Percentiles rank a stretch among this genome's conserved stretches.
These are phyloP conservation scores for Coemansia interrupta DNA, from an alignment of 192 early-diverging fungal species.

Conservation along the genomic window DNA sequence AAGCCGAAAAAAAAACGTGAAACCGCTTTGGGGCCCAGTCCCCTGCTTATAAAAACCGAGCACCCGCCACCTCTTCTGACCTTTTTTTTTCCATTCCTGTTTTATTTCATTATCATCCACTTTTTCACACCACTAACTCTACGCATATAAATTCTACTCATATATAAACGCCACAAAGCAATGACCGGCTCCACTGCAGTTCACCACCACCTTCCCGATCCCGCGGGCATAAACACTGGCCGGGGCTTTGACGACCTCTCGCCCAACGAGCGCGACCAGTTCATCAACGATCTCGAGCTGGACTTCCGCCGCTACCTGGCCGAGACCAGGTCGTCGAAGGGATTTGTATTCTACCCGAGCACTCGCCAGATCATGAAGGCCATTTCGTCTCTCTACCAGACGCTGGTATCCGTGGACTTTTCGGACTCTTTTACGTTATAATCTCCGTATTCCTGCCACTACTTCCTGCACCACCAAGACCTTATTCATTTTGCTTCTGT, in stretches of 20 bases:
- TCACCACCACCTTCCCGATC: slow-evolving; percentile 1
- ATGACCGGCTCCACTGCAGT: slow-evolving; percentile 7
- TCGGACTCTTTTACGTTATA: slow-evolving; percentile 10
- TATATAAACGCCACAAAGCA: too few species aligned
- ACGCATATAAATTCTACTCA: too few species aligned
- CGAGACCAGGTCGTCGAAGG: background rate
- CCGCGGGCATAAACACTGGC: slow-evolving; percentile 1
- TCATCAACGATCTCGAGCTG: slow-evolving; percentile 4
- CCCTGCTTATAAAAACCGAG: slow-evolving; percentile 1
- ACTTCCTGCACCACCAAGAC: background rate
- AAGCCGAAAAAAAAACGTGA: background rate
- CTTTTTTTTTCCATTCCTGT: background rate
- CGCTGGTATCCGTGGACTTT: slow-evolving; percentile 6
- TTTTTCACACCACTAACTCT: too few species aligned
- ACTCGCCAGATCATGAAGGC: slow-evolving; percentile 17
- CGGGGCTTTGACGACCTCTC: slow-evolving; percentile 10
- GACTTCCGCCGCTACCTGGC: slow-evolving; percentile 7
- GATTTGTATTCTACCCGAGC: slow-evolving; percentile 16
- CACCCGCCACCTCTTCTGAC: background rate
- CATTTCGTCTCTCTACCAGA: slow-evolving; percentile 11
- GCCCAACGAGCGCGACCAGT: slow-evolving; percentile 11
- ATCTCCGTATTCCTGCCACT: too few species aligned
- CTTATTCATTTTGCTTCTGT: background rate
- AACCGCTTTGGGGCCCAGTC: background rate
- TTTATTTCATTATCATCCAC: background rate